Evolutionary conservation across 1,139 yeast genomes (phyloP).

Genomic region (Suhomyces wounanorum): DNA sequence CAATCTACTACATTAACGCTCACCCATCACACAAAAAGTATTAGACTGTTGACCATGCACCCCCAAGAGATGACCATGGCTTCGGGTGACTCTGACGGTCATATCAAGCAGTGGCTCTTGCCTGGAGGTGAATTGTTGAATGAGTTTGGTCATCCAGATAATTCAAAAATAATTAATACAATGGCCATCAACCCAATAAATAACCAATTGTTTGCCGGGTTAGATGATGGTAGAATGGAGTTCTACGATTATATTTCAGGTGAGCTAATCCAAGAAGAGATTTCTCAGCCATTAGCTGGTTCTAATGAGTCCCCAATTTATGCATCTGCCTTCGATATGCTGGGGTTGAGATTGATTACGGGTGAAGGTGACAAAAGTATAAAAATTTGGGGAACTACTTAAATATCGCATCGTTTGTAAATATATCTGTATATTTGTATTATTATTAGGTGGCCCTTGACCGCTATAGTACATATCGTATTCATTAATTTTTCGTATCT

Average conservation of each 20-base stretch:
- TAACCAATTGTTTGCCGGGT: slow-evolving; percentile 76
- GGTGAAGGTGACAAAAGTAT: slow-evolving; percentile 91
- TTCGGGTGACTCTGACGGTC: slow-evolving; percentile 79
- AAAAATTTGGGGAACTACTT: slow-evolving; percentile 65
- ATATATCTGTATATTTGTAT: background rate
- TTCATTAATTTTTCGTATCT: slow-evolving; percentile 14
- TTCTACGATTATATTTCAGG: slow-evolving; percentile 83
- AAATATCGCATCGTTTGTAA: background rate
- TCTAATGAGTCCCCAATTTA: slow-evolving; percentile 67
- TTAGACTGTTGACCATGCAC: slow-evolving; percentile 71
- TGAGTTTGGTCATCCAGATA: slow-evolving; percentile 47
- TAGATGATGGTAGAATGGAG: slow-evolving; percentile 77
- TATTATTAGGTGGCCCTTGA: background rate
- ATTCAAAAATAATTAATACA: slow-evolving; percentile 62
- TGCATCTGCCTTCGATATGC: slow-evolving; percentile 73
- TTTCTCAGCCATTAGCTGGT: slow-evolving; percentile 66
- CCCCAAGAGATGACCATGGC: slow-evolving; percentile 72
- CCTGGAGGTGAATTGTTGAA: slow-evolving; percentile 72
- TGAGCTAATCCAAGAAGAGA: slow-evolving; percentile 54
- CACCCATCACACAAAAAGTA: slow-evolving; percentile 84
- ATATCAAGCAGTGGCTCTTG: slow-evolving; percentile 77
- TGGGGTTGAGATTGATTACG: slow-evolving; percentile 79
- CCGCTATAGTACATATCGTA: slow-evolving; percentile 7
- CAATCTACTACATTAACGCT: slow-evolving; percentile 51
- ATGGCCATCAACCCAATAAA: slow-evolving; percentile 62